These are phyloP conservation scores for Hymenotorrendiella dingleyae DNA, from an alignment of 2,329 filamentous ascomycete genomes.

Conservation along the genomic window DNA sequence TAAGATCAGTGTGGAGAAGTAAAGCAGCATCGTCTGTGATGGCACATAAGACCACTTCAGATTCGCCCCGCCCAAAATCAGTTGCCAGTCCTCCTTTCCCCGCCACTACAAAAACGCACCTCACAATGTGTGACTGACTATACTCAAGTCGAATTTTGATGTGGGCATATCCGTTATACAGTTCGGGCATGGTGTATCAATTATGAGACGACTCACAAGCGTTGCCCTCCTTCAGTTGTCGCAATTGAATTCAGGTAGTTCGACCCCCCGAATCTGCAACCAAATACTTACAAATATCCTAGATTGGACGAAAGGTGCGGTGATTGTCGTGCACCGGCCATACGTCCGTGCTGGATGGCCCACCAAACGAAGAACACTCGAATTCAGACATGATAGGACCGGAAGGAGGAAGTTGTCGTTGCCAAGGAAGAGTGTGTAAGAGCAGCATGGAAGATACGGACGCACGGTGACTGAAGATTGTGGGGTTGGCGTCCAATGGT, in stretches of 20 bases:
- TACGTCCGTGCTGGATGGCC: neutral
- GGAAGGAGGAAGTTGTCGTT: no score
- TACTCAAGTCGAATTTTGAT: slow-evolving; percentile 51
- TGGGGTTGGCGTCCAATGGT: no score
- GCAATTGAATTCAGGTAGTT: slow-evolving; percentile 23
- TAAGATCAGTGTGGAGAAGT: no score
- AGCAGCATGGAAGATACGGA: no score
- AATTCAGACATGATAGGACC: no score
- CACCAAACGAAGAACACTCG: no score
- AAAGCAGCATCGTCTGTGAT: no score
- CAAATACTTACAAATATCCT: neutral
- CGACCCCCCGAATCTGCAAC: neutral
- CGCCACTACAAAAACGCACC: neutral
- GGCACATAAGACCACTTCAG: no score
- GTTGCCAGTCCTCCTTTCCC: no score
- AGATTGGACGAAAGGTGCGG: no score
- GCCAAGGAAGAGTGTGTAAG: no score
- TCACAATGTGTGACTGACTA: slow-evolving; percentile 53
- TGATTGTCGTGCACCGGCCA: neutral
- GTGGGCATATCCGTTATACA: slow-evolving; percentile 47
- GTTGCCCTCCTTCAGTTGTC: slow-evolving; percentile 48
- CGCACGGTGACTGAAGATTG: no score
- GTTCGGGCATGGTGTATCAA: slow-evolving; percentile 48
- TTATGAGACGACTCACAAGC: slow-evolving; percentile 45
- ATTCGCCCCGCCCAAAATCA: neutral